Percentiles rank a stretch among this genome's conserved stretches.
Conservation (phyloP, 768 basidiomycete genomes). For the Leccinum longicurvipes region DNA sequence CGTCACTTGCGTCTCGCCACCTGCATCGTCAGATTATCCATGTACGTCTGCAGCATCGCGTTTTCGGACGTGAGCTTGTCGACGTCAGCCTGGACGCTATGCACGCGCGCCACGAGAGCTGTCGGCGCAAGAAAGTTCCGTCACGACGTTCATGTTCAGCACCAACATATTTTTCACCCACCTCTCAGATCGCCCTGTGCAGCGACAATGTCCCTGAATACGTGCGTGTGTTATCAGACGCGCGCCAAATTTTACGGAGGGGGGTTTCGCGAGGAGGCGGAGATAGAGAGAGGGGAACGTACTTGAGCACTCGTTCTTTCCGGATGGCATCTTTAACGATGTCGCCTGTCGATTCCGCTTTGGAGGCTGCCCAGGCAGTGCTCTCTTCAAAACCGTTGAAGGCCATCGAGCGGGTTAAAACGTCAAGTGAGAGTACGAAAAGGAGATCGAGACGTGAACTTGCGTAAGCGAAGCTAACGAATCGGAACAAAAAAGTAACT, state of each 20-base stretch:
- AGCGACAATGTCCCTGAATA: slow-evolving; percentile 64
- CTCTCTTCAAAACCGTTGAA: slow-evolving; percentile 42
- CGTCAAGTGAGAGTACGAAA: neutral
- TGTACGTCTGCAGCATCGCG: slow-evolving; percentile 82
- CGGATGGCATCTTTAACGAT: slow-evolving; percentile 71
- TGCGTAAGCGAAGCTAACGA: neutral
- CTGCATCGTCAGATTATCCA: slow-evolving; percentile 84
- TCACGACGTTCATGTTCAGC: neutral
- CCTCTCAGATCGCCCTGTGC: slow-evolving; percentile 77
- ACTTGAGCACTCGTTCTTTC: slow-evolving; percentile 81
- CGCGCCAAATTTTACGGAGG: neutral
- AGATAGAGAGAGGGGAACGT: slow-evolving; percentile 22
- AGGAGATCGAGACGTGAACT: neutral
- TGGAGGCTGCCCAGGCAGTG: slow-evolving; percentile 48
- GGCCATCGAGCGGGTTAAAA: slow-evolving; percentile 44
- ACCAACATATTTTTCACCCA: slow-evolving; percentile 31
- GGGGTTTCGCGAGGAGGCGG: neutral
- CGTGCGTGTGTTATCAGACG: neutral
- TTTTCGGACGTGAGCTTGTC: slow-evolving; percentile 79
- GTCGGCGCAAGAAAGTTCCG: neutral
- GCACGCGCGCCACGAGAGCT: slow-evolving; percentile 69
- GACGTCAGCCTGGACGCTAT: slow-evolving; percentile 71
- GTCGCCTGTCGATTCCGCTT: slow-evolving; percentile 50
- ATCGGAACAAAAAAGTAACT: slow-evolving; percentile 12
- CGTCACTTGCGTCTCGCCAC: slow-evolving; percentile 73